A percentile compares a stretch with the other conserved stretches of the same genome.
phyloP scores from a whole-genome alignment of 805 yeast species.

The Novakomyces olei region DNA sequence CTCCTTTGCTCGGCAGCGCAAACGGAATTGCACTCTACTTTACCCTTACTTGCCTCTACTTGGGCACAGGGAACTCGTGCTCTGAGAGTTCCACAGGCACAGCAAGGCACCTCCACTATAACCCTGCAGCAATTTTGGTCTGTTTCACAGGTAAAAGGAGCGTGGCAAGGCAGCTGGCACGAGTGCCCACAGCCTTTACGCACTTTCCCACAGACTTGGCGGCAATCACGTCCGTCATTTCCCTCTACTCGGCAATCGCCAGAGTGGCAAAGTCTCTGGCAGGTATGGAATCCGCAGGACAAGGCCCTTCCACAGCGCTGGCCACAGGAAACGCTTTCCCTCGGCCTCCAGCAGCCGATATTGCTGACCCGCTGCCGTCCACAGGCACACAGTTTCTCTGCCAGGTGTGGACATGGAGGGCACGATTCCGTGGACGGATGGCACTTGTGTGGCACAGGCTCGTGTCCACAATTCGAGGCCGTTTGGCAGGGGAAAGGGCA shows the following conservation, averaged over 20 bases:
- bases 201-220: slow-evolving; percentile 32
- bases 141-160: slow-evolving; percentile 21
- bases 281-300: slow-evolving; percentile 28
- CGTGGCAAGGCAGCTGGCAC: slow-evolving; percentile 46
- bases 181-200: slow-evolving; percentile 39
- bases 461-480: slow-evolving; percentile 14
- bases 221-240: slow-evolving; percentile 39
- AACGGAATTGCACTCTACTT: no score
- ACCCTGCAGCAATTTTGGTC: slow-evolving; percentile 30
- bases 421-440: slow-evolving; percentile 45
- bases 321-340: slow-evolving; percentile 46
- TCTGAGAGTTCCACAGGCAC: slow-evolving; percentile 37
- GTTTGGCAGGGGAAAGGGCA: slow-evolving; percentile 13
- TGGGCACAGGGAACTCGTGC: slow-evolving; percentile 36
- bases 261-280: slow-evolving; percentile 35
- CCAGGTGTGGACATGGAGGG: slow-evolving; percentile 45
- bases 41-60: no score
- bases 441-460: slow-evolving; percentile 35
- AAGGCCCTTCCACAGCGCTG: slow-evolving; percentile 32
- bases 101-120: slow-evolving; percentile 30
- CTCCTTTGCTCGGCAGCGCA: no score
- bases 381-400: slow-evolving; percentile 39
- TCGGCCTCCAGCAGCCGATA: slow-evolving; percentile 51
- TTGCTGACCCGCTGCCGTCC: slow-evolving; percentile 34
- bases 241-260: slow-evolving; percentile 20